Evolutionary conservation across 371 early-diverging fungal genomes (phyloP).

Genomic region (Sporodiniella umbellata): DNA sequence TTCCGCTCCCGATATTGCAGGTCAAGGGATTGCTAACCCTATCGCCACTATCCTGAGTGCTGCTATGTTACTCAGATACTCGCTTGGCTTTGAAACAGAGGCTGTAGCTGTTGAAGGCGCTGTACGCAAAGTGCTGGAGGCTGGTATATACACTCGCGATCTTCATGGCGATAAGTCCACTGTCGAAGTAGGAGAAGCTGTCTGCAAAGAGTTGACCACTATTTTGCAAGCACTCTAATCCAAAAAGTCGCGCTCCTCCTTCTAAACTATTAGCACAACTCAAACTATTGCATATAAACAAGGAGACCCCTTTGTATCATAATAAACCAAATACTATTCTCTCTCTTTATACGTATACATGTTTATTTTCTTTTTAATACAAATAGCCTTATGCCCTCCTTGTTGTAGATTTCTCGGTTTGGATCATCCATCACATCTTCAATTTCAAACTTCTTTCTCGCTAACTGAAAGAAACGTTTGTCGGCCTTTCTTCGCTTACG

Average conservation of each 20-base stretch:
- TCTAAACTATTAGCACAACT: too few relatives aligned
- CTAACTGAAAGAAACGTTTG: conserved; percentile 43
- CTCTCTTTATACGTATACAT: not conserved
- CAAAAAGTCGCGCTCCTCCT: too few relatives aligned
- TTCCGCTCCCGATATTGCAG: conserved; percentile 97
- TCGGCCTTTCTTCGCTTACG: conserved; percentile 47
- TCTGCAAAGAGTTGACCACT: conserved; percentile 69
- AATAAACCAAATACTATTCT: not conserved
- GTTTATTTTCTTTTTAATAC: conserved; percentile 27
- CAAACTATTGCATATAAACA: too few relatives aligned
- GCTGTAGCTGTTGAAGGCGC: conserved; percentile 90
- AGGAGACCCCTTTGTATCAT: too few relatives aligned
- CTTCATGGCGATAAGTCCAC: conserved; percentile 84
- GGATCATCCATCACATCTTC: conserved; percentile 36
- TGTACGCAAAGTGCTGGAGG: conserved; percentile 88
- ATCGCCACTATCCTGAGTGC: conserved; percentile 94
- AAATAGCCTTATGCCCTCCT: conserved; percentile 23
- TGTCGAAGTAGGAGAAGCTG: conserved; percentile 84
- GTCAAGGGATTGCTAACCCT: conserved; percentile 94
- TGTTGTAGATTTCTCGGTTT: conserved; percentile 18
- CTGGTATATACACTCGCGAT: conserved; percentile 84
- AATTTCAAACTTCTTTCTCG: conserved; percentile 36
- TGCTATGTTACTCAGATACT: conserved; percentile 93
- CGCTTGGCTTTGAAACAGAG: conserved; percentile 83
- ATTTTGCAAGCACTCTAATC: conserved; percentile 39